Evolutionary conservation across 148 eudicot species (phyloP).

Genomic region (Gaultheria prostrata): DNA sequence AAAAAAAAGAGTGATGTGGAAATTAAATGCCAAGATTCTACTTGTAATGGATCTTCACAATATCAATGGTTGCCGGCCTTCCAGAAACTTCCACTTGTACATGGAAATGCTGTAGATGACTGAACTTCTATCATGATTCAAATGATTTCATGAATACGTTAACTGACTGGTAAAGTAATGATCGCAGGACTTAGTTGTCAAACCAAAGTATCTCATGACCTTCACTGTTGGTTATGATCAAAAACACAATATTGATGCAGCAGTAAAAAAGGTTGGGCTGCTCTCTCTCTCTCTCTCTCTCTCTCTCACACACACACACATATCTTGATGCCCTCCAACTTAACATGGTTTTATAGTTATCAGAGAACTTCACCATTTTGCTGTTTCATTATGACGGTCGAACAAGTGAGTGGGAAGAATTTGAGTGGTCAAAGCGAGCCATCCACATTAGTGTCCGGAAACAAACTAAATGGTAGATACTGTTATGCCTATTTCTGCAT

Average conservation of each 20-base stretch:
- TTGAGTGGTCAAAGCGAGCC: conserved; percentile 84
- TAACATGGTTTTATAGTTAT: conserved; percentile 48
- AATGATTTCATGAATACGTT: neutral
- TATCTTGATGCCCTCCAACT: neutral
- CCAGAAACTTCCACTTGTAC: neutral
- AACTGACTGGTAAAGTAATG: conserved; percentile 2
- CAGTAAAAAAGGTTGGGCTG: conserved; percentile 63
- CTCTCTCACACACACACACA: neutral
- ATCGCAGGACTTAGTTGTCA: conserved; percentile 55
- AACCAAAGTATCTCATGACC: conserved; percentile 65
- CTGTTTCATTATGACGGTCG: conserved; percentile 82
- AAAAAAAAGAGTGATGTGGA: neutral
- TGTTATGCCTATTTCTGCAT: neutral
- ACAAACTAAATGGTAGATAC: conserved; percentile 75
- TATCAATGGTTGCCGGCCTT: neutral
- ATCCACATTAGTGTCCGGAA: conserved; percentile 68
- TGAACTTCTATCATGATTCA: neutral
- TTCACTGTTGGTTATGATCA: conserved; percentile 73
- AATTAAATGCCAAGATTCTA: neutral
- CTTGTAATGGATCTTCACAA: neutral
- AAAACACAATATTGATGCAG: conserved; percentile 58
- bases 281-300: conserved; percentile 11
- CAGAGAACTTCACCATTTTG: conserved; percentile 71
- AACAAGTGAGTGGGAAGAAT: conserved; percentile 76
- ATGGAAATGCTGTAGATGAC: neutral